Base-by-base conservation (phyloP, 371 early-diverging fungal species). In the Mucor plumbeus region DNA sequence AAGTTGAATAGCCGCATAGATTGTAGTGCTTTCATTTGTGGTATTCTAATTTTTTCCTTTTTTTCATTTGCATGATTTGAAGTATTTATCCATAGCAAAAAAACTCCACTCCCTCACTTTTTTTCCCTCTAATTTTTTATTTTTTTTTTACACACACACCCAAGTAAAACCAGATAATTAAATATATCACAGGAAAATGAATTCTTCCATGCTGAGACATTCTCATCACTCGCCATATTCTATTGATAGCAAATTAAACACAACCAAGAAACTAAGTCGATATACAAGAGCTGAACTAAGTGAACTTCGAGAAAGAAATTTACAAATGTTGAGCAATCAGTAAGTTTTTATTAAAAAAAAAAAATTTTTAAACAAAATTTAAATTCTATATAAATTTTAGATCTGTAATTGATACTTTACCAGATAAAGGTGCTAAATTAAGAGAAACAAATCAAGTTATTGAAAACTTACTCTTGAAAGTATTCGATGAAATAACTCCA, bases 371-470 rank as follows among this genome's bases (percentile, higher is more conserved):
- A 34, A 31, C 9, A 40, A 7, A 17, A 14, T 13, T 21, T 9
- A 58, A 50, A 40, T 17, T 3, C 39, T 39, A 5, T 17, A 21
- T 36, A 38, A 21, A 38, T 5, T 21, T 15, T 44, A 71, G 71
- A 7, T 62, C 63, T 10, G 35, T 71, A 13, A 59, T 71, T 9
- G 63, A 55, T 39, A 71, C 67, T 26, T 47, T 71, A 26, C 71
- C 71, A n/a, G 71, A 71, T 53, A 71, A 71, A 62, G 71, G 71
- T 5, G 67, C 59, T 8, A 71, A 63, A 40, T 34, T 71, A 43
- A 66, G 36, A 67, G 71, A 71, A 39, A 66, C 67, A 38, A 67
- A 67, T 62, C 54, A 66, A 39, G 53, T 67, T 13, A 71, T 71
- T 54, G 67, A 66, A 9, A 50, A 26, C 2, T 39, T 71, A 17